Base-by-base conservation (phyloP, 768 basidiomycete species). In the Auriscalpium microsporum region DNA sequence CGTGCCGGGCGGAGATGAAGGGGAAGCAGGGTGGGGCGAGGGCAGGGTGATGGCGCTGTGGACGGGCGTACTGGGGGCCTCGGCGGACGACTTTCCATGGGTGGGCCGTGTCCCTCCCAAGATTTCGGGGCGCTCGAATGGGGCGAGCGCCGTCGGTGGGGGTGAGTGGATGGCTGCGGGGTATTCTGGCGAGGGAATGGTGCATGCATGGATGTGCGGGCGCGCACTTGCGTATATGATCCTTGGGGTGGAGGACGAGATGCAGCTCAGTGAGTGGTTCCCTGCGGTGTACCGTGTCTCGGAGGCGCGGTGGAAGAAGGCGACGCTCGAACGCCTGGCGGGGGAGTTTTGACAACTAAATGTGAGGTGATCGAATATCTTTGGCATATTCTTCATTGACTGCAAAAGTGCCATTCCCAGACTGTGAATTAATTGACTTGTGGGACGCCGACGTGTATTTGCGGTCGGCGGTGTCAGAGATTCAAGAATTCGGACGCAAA, bases 161-260 rank as follows among this genome's bases (percentile, higher is more conserved):
- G 85, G 84, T 16, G 86, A 88, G 65, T 87, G 86, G 87, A 75
- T 87, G 14, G 72, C 81, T 14, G 85, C 82, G 11, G 86, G 84
- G 4, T 88, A 83, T 63, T 74, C 77, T 0, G 86, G 86, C 0
- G 86, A 89, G 59, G 86, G 86, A 1, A 86, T 87, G 86, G 79
- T 79, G 4, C 78, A 85, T 58, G 84, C 82, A 0, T 86, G 84
- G 83, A 64, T 82, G 65, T 75, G 81, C 54, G 78, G 80, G 3
- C 74, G 75, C 54, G 82, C 80, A 7, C 65, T 86, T 19, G 84
- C 81, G 10, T 60, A 71, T 52, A 84, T 85, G 84, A 70, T 89
- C 4, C 67, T 82, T 4, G 77, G 72, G 2, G 50, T 68, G 13
- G 75, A 76, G 38, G 58, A 54, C 47, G 67, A 67, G 48, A 65